A percentile compares a stretch with the other conserved stretches of the same genome.
Conservation (phyloP, 331 rosid genomes). For the Quercus phellos region DNA sequence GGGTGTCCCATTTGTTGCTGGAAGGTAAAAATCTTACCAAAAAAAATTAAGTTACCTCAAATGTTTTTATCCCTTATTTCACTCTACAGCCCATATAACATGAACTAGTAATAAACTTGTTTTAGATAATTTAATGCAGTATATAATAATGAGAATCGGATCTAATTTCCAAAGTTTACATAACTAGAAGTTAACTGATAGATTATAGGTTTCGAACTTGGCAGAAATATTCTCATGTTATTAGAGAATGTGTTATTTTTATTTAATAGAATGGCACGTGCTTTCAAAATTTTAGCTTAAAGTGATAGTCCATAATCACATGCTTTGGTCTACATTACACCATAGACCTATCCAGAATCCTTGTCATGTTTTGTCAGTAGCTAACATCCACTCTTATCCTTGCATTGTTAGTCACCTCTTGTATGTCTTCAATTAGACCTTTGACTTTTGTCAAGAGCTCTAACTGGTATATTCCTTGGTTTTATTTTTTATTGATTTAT, state of each 20-base stretch:
- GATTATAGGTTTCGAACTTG: neutral
- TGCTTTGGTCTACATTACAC: neutral
- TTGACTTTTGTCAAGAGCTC: neutral
- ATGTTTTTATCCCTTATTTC: neutral
- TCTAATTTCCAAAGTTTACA: neutral
- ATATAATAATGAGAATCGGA: neutral
- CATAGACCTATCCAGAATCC: neutral
- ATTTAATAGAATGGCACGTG: no score
- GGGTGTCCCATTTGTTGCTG: constrained; percentile 54
- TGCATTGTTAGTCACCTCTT: neutral
- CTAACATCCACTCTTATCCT: neutral
- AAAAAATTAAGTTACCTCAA: neutral
- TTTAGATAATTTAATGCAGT: neutral
- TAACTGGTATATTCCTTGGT: neutral
- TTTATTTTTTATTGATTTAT: neutral
- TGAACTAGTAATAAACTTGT: neutral
- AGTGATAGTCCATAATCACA: neutral
- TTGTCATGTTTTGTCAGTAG: neutral
- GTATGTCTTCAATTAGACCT: neutral
- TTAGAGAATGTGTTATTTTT: neutral
- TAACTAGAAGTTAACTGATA: neutral
- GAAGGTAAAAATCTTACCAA: constrained; percentile 43
- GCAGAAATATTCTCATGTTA: neutral
- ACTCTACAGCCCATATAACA: neutral
- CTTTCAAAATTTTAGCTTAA: neutral